Evolutionary conservation across 345 rosid species (phyloP).

Genomic region (Pugionium cornutum): DNA sequence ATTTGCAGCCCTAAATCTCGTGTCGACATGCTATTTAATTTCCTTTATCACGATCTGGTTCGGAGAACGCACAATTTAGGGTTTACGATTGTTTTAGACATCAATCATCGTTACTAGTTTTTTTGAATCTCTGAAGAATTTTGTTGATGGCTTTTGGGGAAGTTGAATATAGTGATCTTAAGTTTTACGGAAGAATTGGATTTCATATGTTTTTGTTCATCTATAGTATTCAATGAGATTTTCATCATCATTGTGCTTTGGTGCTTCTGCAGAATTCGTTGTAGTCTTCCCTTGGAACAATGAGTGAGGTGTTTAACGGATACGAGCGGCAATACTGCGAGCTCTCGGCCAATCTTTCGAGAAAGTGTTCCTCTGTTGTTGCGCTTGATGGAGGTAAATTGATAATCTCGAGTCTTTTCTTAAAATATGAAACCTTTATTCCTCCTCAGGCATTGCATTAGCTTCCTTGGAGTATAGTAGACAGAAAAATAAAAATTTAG

Average conservation of each 20-base stretch:
- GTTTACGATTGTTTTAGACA: not conserved
- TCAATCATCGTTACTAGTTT: not conserved
- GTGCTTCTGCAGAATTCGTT: slow-evolving; percentile 22
- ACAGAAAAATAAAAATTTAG: not conserved
- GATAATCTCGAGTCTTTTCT: not conserved
- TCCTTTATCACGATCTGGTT: slow-evolving; percentile 23
- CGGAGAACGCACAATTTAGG: not conserved
- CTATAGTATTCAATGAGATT: too few species aligned
- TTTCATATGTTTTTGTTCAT: not conserved
- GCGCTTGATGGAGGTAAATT: slow-evolving; percentile 58
- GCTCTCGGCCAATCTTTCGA: slow-evolving; percentile 59
- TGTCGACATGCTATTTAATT: not conserved
- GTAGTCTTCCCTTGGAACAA: slow-evolving; percentile 30
- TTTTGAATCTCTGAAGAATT: not conserved
- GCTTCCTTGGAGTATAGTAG: not conserved
- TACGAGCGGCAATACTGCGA: slow-evolving; percentile 68
- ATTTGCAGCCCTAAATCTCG: not conserved
- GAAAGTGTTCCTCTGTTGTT: slow-evolving; percentile 53
- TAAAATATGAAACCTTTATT: not conserved
- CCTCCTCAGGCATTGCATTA: not conserved
- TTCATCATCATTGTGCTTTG: slow-evolving; percentile 4
- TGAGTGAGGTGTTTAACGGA: slow-evolving; percentile 64
- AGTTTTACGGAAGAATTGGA: not conserved
- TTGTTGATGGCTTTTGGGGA: not conserved
- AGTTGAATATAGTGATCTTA: slow-evolving; percentile 15